Conservation (phyloP, 495 filamentous ascomycete species). For the Hypoxylon lenormandii region DNA sequence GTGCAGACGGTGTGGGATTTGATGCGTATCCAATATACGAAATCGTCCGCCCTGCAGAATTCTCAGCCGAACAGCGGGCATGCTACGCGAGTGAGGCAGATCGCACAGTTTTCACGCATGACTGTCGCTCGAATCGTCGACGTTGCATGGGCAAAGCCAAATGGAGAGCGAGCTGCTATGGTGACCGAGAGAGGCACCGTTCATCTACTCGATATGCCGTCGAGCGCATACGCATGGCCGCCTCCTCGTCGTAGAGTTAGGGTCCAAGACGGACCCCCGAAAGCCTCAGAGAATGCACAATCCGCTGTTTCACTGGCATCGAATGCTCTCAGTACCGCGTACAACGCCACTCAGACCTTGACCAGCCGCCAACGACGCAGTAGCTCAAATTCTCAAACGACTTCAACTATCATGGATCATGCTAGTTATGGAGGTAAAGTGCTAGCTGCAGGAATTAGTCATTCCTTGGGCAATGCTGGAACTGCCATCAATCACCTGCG, state of each 20-base stretch:
- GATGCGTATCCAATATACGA: slow-evolving; percentile 74
- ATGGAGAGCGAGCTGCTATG: slow-evolving; percentile 82
- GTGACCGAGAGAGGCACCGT: slow-evolving; percentile 93
- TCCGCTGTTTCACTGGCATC: slow-evolving; percentile 67
- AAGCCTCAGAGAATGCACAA: slow-evolving; percentile 55
- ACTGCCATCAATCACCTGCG: slow-evolving; percentile 82
- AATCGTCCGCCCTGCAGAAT: slow-evolving; percentile 63
- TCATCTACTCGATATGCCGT: slow-evolving; percentile 87
- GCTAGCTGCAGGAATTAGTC: slow-evolving; percentile 82
- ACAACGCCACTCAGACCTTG: slow-evolving; percentile 64
- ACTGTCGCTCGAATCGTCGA: slow-evolving; percentile 90
- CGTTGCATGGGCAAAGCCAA: slow-evolving; percentile 85
- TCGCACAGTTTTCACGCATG: slow-evolving; percentile 87
- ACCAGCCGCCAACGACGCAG: slow-evolving; percentile 64
- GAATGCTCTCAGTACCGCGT: slow-evolving; percentile 74
- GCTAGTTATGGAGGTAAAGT: slow-evolving; percentile 79
- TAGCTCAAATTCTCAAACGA: slow-evolving; percentile 58
- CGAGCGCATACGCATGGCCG: slow-evolving; percentile 87
- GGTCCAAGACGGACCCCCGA: slow-evolving; percentile 55
- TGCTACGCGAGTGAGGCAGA: slow-evolving; percentile 73
- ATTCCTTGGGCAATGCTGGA: slow-evolving; percentile 83
- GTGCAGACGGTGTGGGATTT: slow-evolving; percentile 93
- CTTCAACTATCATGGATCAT: slow-evolving; percentile 73
- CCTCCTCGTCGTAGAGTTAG: slow-evolving; percentile 74
- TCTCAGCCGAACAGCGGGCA: slow-evolving; percentile 48